A percentile compares a stretch with the other conserved stretches of the same genome.
These are phyloP conservation scores for Voacanga thouarsii DNA, from an alignment of 257 asterid genomes.

Conservation along the genomic window DNA sequence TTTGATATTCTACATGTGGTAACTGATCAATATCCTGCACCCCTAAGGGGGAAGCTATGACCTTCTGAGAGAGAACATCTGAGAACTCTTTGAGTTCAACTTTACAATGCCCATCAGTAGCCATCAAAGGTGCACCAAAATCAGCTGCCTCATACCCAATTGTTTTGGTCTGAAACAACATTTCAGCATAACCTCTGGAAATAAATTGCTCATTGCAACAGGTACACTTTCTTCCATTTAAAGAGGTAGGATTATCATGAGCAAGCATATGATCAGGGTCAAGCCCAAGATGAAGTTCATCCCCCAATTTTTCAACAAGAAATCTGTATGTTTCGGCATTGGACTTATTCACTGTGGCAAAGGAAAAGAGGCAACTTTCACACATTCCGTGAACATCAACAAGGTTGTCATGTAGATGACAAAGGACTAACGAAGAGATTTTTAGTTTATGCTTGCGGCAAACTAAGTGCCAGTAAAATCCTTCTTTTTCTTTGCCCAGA, in stretches of 20 bases:
- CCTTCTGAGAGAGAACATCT: constrained; percentile 21
- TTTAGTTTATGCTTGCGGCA: constrained; percentile 62
- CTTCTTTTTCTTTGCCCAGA: constrained; percentile 49
- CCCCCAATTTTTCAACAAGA: constrained; percentile 45
- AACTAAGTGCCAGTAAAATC: constrained; percentile 60
- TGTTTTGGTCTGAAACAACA: constrained; percentile 26
- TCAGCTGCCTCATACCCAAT: constrained; percentile 28
- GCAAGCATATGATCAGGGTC: constrained; percentile 24
- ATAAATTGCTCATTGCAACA: constrained; percentile 53
- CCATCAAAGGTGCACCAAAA: constrained; percentile 21
- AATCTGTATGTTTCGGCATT: constrained; percentile 47
- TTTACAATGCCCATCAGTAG: constrained; percentile 16
- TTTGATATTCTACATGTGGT: constrained; percentile 1
- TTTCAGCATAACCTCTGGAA: constrained; percentile 25
- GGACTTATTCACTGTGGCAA: constrained; percentile 44
- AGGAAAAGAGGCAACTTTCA: constrained; percentile 58
- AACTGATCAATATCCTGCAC: constrained; percentile 5
- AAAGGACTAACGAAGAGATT: constrained; percentile 52
- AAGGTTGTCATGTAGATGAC: constrained; percentile 50
- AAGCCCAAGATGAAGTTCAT: constrained; percentile 23
- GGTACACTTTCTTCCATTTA: constrained; percentile 34
- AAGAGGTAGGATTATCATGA: constrained; percentile 14
- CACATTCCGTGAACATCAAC: constrained; percentile 57
- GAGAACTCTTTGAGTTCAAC: constrained; percentile 26
- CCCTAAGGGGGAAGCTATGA: neutral